Evolutionary conservation across 257 asterid genomes (phyloP), one percentile per base, ranked within the genome.

Genomic region (Solanum virginianum): DNA sequence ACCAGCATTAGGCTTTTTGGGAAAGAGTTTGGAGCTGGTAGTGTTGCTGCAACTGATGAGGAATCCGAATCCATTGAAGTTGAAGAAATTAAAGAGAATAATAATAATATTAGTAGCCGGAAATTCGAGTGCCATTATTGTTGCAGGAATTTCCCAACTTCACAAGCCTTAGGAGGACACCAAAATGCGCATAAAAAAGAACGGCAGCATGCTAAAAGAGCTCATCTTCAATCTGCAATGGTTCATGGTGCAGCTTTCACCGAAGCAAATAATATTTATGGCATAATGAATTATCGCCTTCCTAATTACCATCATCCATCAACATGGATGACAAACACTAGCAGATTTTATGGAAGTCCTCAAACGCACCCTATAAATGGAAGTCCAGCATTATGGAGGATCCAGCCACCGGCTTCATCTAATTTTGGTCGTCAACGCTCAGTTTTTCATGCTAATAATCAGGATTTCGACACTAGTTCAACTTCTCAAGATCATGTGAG

Each of bases 121-220:
- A 93, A 90, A 83, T 96, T 94, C 84, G 99, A 92, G 77, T 96
- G 99, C 87, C 98, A 96, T 68, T 96, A 93, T 87, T 95, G 98
- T 84, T 91, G 96, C 85, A 85, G 98, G 85, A 93, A 94, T 91
- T 95, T 95, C 90, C 98, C 98, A 0, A 95, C 99, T 12, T 94
- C 99, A 4, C 99, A 95, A 88, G 99, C 99, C 1, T 93, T 95
- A 1, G 99, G 99, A 20, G 99, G 99, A 54, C 99, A 95, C 26
- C 99, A 95, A 83, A 95, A 95, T 86, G 99, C 98, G 7, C 99
- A 95, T 91, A 95, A 93, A 74, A 91, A 97, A 74, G 99, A 95
- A 74, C 89, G 99, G 0, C 99, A 95, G 71, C 96, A 93, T 14
- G 99, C 99, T 2, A 95, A 93, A 80, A 89, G 98, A 2, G 93